Base-by-base conservation (phyloP, 2,329 filamentous ascomycete genomes). In the Cytospora mali region DNA sequence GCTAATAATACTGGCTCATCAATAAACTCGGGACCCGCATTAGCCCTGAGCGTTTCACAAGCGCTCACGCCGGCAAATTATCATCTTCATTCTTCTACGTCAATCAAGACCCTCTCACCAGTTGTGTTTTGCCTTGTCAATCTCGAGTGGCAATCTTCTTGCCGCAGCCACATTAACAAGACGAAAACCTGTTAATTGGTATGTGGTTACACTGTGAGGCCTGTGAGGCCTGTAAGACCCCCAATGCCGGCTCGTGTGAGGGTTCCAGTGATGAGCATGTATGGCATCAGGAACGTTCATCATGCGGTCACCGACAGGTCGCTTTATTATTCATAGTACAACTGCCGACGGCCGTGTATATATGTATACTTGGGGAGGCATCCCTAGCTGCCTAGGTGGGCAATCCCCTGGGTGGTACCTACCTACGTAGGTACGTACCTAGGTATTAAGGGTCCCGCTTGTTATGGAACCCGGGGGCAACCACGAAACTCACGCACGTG, bases 251-350 rank as follows among this genome's bases (percentile, higher is more conserved):
- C 18, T 23, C 42, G 42, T 23, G 14, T 33, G 31, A 33, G 31
- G 31, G 31, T 33, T 13, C 31, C n/a, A n/a, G n/a, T n/a, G n/a
- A n/a, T n/a, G n/a, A n/a, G n/a, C n/a, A n/a, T n/a, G 42, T 6
- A 46, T 46, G 42, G 42, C 42, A 23, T 23, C 42, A 23, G n/a
- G 9, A 10, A 13, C 42, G 21, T 23, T 18, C n/a, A 46, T 46
- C 42, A 46, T 46, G n/a, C n/a, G 42, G 42, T 46, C 42, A 46
- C 42, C n/a, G 42, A 46, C 42, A 46, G 42, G 42, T 23, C 21
- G 42, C n/a, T 46, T 46, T 10, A 46, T 23, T 21, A 18, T 11
- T 21, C 6, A 7, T 42, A 3, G n/a, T n/a, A 21, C 16, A 39
- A 18, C 35, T 39, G 35, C 35, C 35, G 6, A n/a, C n/a, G n/a